Conservation (phyloP, 1,284 basidiomycete species). For the Fistulinella cinereoalba region DNA sequence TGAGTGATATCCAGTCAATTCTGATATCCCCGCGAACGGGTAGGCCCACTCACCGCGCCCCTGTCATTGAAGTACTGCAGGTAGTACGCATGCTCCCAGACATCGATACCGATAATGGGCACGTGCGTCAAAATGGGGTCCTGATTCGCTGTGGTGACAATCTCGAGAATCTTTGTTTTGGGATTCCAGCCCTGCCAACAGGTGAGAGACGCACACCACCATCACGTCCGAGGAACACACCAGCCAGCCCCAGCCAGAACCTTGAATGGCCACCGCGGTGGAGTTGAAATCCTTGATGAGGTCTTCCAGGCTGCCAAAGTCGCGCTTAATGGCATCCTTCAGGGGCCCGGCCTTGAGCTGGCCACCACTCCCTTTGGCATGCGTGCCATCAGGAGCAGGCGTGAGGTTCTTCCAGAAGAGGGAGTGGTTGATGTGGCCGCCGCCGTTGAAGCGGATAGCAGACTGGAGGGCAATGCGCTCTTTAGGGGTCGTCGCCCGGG, state of each 20-base stretch:
- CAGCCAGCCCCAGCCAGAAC: constrained; percentile 94
- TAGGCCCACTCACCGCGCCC: constrained; percentile 50
- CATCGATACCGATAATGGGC: constrained; percentile 86
- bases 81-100: constrained; percentile 85
- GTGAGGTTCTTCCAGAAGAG: constrained; percentile 94
- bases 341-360: constrained; percentile 66
- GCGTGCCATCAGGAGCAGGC: constrained; percentile 43
- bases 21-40: background rate
- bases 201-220: background rate
- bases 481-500: constrained; percentile 64
- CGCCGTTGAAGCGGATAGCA: constrained; percentile 72
- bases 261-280: constrained; percentile 79
- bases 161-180: constrained; percentile 63
- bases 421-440: constrained; percentile 85
- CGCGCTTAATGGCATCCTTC: constrained; percentile 63
- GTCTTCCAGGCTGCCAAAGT: constrained; percentile 72
- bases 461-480: constrained; percentile 78
- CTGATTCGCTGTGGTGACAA: constrained; percentile 83
- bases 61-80: constrained; percentile 80
- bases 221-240: constrained; percentile 49
- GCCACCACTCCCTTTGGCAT: constrained; percentile 58
- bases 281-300: constrained; percentile 72
- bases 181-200: constrained; percentile 61
- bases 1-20: constrained; percentile 33
- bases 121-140: constrained; percentile 78